Conservation (phyloP, 2,329 filamentous ascomycete species). For the Cercospora citrullina region DNA sequence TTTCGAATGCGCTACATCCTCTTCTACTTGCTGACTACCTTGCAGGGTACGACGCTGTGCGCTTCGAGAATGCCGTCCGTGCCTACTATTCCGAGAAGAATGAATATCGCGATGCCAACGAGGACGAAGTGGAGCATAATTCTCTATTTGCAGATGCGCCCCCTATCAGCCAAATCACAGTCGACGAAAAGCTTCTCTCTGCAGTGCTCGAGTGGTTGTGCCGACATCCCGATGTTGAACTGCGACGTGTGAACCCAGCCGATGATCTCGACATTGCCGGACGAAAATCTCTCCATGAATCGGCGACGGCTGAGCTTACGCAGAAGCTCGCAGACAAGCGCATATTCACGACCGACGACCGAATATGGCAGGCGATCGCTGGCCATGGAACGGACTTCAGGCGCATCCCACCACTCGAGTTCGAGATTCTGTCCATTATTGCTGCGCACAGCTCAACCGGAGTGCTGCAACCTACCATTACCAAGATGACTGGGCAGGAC, state of each 20-base stretch:
- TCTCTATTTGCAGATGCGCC: constrained; percentile 32
- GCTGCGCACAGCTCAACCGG: constrained; percentile 56
- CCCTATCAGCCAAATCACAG: constrained; percentile 26
- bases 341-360: constrained; percentile 55
- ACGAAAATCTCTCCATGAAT: constrained; percentile 19
- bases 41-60: constrained; percentile 44
- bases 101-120: background rate
- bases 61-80: constrained; percentile 44
- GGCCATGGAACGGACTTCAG: constrained; percentile 60
- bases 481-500: constrained; percentile 59
- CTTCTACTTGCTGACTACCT: background rate
- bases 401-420: constrained; percentile 57
- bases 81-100: constrained; percentile 41
- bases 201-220: constrained; percentile 60
- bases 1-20: background rate
- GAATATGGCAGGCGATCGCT: constrained; percentile 61
- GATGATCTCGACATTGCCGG: constrained; percentile 43
- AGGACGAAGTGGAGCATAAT: constrained; percentile 17
- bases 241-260: constrained; percentile 42
- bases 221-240: constrained; percentile 55
- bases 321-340: constrained; percentile 32
- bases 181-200: constrained; percentile 55
- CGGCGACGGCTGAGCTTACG: constrained; percentile 6
- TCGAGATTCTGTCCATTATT: constrained; percentile 59
- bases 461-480: constrained; percentile 59